Conservation (phyloP, 768 basidiomycete genomes). For the Scleroderma citrinum region DNA sequence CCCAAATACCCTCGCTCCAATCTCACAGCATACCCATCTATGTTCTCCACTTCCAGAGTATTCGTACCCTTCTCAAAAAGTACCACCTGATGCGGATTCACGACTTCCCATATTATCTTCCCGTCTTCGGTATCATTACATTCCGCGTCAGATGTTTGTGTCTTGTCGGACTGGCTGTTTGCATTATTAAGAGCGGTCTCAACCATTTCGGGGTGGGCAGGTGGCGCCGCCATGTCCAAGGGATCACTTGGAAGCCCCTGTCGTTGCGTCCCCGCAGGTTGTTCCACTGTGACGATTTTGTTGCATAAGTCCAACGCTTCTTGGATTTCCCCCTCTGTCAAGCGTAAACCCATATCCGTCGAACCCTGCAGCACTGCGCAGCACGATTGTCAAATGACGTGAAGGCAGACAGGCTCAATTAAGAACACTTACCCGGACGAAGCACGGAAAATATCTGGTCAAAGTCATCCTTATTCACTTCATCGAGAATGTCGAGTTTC, state of each 20-base stretch:
- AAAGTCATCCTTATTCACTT: constrained; percentile 39
- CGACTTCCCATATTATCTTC: constrained; percentile 55
- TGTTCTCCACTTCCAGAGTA: constrained; percentile 60
- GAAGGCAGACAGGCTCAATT: not conserved
- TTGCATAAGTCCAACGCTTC: constrained; percentile 77
- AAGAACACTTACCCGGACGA: constrained; percentile 31
- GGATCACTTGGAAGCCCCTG: constrained; percentile 19
- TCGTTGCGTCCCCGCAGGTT: constrained; percentile 14
- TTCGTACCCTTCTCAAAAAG: constrained; percentile 64
- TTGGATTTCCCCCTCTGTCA: constrained; percentile 70
- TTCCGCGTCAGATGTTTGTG: constrained; percentile 6
- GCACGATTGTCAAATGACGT: not conserved
- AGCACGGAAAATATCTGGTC: constrained; percentile 37
- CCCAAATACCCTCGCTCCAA: constrained; percentile 54
- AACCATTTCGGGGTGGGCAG: constrained; percentile 14
- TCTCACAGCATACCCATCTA: constrained; percentile 54
- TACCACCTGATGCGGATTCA: constrained; percentile 64
- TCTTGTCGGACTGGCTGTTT: not conserved
- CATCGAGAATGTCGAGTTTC: constrained; percentile 31
- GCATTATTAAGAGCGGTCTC: constrained; percentile 6
- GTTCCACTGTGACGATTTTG: constrained; percentile 60
- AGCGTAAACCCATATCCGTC: constrained; percentile 64
- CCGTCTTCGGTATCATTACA: constrained; percentile 31
- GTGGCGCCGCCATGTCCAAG: constrained; percentile 17
- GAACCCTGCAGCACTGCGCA: constrained; percentile 70